These are phyloP conservation scores for Penicillium crustosum DNA, from an alignment of 2,329 filamentous ascomycete species.

Conservation along the genomic window DNA sequence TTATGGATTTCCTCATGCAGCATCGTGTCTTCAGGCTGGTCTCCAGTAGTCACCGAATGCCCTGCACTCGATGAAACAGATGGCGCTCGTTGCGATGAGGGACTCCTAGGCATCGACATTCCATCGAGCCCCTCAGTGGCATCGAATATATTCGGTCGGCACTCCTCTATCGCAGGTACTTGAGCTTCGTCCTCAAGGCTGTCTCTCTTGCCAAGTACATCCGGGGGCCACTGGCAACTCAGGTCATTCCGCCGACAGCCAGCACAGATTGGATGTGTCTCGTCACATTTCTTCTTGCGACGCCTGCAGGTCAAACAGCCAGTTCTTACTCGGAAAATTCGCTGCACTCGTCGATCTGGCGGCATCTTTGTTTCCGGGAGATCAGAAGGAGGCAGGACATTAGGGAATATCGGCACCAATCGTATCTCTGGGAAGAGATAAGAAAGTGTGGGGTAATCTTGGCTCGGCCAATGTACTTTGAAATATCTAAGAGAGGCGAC, in stretches of 20 bases:
- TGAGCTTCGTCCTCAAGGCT: constrained; percentile 1
- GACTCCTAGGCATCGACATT: constrained; percentile 4
- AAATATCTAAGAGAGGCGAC: not conserved
- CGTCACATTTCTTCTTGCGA: constrained; percentile 39
- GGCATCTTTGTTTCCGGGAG: not conserved
- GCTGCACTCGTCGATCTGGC: constrained; percentile 28
- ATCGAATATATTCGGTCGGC: constrained; percentile 7
- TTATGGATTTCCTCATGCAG: not conserved
- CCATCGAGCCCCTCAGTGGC: constrained; percentile 12
- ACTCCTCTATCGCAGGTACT: not conserved
- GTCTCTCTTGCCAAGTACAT: constrained; percentile 15
- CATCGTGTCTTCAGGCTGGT: not conserved
- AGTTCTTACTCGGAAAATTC: constrained; percentile 33
- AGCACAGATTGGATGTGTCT: constrained; percentile 36
- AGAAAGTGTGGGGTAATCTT: constrained; percentile 11
- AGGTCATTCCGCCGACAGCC: constrained; percentile 33
- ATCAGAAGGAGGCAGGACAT: constrained; percentile 8
- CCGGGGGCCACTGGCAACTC: constrained; percentile 29
- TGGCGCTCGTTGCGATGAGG: constrained; percentile 17
- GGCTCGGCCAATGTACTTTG: not conserved
- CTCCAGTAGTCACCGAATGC: constrained; percentile 10
- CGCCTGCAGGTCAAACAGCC: constrained; percentile 35
- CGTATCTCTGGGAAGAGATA: not conserved
- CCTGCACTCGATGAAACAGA: constrained; percentile 17
- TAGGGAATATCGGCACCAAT: constrained; percentile 4